Conservation (phyloP, 768 basidiomycete genomes). For the Cubamyces lactineus region DNA sequence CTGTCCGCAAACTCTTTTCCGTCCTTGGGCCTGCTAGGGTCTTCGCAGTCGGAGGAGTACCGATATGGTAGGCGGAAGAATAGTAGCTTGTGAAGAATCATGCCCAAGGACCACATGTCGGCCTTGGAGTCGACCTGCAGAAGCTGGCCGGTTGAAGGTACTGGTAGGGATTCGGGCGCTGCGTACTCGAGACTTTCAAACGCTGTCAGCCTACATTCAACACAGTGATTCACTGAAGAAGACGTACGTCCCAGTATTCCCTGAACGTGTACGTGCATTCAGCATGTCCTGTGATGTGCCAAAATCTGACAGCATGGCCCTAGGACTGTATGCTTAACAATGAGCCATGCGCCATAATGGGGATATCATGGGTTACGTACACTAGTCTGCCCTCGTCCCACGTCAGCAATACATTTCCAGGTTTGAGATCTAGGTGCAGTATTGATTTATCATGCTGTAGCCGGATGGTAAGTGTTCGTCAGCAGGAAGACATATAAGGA, state of each 20-base stretch:
- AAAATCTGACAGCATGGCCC: slow-evolving; percentile 95
- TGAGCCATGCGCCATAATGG: not conserved
- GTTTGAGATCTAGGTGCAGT: slow-evolving; percentile 91
- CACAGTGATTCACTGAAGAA: not conserved
- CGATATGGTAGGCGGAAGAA: slow-evolving; percentile 90
- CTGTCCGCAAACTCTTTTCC: slow-evolving; percentile 67
- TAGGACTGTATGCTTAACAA: slow-evolving; percentile 55
- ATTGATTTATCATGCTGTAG: slow-evolving; percentile 79
- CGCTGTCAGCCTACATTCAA: slow-evolving; percentile 1
- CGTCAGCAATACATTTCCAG: slow-evolving; percentile 90
- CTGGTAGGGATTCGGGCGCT: slow-evolving; percentile 84
- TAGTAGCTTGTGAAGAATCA: slow-evolving; percentile 92
- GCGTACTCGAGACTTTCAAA: slow-evolving; percentile 75
- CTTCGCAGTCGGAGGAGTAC: slow-evolving; percentile 62
- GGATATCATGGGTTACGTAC: slow-evolving; percentile 44
- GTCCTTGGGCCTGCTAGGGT: slow-evolving; percentile 42
- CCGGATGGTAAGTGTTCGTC: no score
- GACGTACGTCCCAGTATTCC: slow-evolving; percentile 93
- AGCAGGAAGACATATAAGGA: no score
- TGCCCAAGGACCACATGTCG: slow-evolving; percentile 97
- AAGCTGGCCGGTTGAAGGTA: slow-evolving; percentile 63
- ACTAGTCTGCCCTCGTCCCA: slow-evolving; percentile 87
- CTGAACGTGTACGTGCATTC: slow-evolving; percentile 69
- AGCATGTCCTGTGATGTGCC: slow-evolving; percentile 94
- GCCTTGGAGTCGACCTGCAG: slow-evolving; percentile 82